Base-by-base conservation (phyloP, 176 grass and related monocot genomes). In the Avena insularis region DNA sequence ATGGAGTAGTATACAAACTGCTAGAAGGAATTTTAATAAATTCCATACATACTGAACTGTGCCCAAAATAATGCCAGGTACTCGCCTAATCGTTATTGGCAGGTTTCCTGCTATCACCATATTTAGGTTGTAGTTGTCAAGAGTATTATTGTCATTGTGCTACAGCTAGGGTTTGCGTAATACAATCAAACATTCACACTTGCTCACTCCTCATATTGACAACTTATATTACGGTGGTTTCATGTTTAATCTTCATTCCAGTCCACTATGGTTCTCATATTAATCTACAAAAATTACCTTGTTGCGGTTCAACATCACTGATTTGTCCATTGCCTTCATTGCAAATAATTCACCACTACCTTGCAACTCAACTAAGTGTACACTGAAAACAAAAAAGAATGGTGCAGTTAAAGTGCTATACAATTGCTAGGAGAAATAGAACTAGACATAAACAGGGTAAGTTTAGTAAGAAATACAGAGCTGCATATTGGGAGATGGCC, bases 311-410 rank as follows among this genome's bases (percentile, higher is more conserved):
- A 94, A 87, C 97, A 99, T 96, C 68, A 96, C 88, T 89, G 94
- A 94, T 86, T 99, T 99, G 80, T 96, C 94, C 97, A 99, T 99
- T 70, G 92, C 97, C 72, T 99, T 99, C 97, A 99, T 99, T 58
- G 97, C 97, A 90, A 91, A 99, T 68, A 96, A 89, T 91, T 99
- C 92, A 81, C 94, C 90, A 21, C 92, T 96, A 58, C 92, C 97
- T 93, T 94, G 89, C 69, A 99, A 85, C 81, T 99, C 97, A 86
- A 99, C 97, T 86, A 99, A 88, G 74, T 96, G 94, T 83, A 99
- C 97, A 86, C 97, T 99, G 78, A 35, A 83, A 75, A 87, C 40
- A 82, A 83, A 73, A 79, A 47, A 84, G 10, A 71, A 84, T 2
- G 14, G 50, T 50, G 80, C 61, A 23, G 57, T 67, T 77, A 46